Percentiles rank a stretch among this genome's conserved stretches.
Evolutionary conservation across 1,284 basidiomycete species (phyloP).

Genomic region (Fistulinella staudtii): DNA sequence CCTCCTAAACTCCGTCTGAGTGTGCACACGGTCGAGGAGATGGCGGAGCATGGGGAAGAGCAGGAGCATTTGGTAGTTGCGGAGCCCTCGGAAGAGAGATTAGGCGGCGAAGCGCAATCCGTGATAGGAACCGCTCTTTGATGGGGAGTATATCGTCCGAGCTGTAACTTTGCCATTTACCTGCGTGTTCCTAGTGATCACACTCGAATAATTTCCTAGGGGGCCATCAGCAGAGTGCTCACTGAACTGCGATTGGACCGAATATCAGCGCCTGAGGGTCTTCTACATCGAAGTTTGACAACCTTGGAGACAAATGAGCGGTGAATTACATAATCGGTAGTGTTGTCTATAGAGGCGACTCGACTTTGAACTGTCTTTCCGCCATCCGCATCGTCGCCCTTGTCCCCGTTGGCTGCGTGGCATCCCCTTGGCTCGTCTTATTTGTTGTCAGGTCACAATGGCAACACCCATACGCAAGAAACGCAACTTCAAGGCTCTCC

Average conservation of each 20-base stretch:
- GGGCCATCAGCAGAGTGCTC: no score
- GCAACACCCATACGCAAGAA: slow-evolving; percentile 65
- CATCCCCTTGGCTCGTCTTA: no score
- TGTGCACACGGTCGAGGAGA: slow-evolving; percentile 27
- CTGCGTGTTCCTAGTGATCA: no score
- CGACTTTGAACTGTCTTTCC: slow-evolving; percentile 16
- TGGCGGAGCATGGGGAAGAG: slow-evolving; percentile 21
- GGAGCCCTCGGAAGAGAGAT: slow-evolving; percentile 1
- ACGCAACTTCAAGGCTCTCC: slow-evolving; percentile 75
- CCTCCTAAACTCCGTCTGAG: slow-evolving; percentile 13
- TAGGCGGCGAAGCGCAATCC: slow-evolving; percentile 12
- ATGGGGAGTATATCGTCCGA: slow-evolving; percentile 3
- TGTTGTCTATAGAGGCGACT: slow-evolving; percentile 4
- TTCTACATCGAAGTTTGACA: no score
- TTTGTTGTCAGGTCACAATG: slow-evolving; percentile 26
- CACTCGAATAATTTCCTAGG: no score
- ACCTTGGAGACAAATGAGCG: slow-evolving; percentile 1
- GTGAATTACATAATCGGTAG: slow-evolving; percentile 21
- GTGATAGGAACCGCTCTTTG: slow-evolving; percentile 31
- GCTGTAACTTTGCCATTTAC: no score
- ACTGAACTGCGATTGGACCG: no score
- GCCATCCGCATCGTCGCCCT: slow-evolving; percentile 9
- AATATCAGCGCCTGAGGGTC: no score
- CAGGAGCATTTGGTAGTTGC: slow-evolving; percentile 9
- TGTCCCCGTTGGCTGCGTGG: slow-evolving; percentile 1